Conservation (phyloP, 495 filamentous ascomycete genomes). For the Xylaria longipes region DNA sequence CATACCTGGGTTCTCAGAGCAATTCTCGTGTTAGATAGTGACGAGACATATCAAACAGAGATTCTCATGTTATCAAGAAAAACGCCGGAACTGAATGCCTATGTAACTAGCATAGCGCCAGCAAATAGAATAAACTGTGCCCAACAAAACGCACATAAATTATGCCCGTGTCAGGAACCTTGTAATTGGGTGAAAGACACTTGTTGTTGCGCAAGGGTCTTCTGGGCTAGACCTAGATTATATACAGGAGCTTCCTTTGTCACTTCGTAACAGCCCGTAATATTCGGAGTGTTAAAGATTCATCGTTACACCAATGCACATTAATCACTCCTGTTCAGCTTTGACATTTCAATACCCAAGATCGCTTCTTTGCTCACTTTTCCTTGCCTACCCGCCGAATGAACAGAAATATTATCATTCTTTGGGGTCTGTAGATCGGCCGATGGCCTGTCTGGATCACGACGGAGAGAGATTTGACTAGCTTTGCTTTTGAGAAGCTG, state of each 20-base stretch:
- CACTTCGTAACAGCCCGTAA: background rate
- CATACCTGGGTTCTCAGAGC: background rate
- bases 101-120: background rate
- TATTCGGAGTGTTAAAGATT: background rate
- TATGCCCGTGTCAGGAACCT: no score
- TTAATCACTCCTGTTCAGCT: background rate
- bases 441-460: background rate
- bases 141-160: background rate
- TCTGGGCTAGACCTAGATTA: background rate
- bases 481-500: background rate
- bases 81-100: background rate
- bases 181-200: no score
- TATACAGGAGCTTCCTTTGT: background rate
- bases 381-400: background rate
- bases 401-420: conserved; percentile 4
- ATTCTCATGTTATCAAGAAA: background rate
- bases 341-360: background rate
- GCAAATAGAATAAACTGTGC: background rate
- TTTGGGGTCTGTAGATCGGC: background rate
- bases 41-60: no score
- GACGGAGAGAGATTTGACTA: background rate
- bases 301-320: background rate
- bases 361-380: background rate
- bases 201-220: no score
- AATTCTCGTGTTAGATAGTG: no score